phyloP scores from a whole-genome alignment of 2,329 filamentous ascomycete genomes.

The Malbranchea zuffiana region DNA sequence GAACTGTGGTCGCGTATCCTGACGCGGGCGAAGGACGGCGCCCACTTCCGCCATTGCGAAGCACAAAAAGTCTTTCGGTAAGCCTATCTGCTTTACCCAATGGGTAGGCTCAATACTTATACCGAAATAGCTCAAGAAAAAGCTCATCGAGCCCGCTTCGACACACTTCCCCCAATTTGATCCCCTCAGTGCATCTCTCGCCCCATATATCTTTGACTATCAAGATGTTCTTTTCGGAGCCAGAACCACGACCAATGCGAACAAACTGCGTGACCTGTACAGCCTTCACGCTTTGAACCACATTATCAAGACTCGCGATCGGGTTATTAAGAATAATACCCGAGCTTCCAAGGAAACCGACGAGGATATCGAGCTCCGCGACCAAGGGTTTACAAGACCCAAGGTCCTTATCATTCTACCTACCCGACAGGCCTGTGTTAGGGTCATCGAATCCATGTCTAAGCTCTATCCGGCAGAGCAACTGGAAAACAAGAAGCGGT shows the following conservation, averaged over 20 bases:
- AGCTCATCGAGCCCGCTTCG: conserved; percentile 47
- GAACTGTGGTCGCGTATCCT: conserved; percentile 23
- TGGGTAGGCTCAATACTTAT: neutral
- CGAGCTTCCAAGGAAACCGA: conserved; percentile 58
- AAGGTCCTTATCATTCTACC: conserved; percentile 87
- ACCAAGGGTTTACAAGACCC: conserved; percentile 90
- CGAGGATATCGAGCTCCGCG: conserved; percentile 62
- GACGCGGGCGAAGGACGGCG: conserved; percentile 18
- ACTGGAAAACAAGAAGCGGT: conserved; percentile 88
- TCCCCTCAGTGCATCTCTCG: conserved; percentile 52
- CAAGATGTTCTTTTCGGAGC: conserved; percentile 67
- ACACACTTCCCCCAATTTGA: conserved; percentile 50
- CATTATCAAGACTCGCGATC: conserved; percentile 82
- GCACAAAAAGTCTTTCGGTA: conserved; percentile 29
- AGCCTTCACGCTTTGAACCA: conserved; percentile 86
- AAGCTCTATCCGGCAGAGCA: conserved; percentile 71
- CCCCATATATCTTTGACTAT: conserved; percentile 68
- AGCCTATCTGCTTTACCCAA: neutral
- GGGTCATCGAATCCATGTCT: conserved; percentile 65
- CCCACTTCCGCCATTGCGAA: conserved; percentile 23
- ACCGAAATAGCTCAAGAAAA: conserved; percentile 53
- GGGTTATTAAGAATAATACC: conserved; percentile 84
- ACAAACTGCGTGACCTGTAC: conserved; percentile 57
- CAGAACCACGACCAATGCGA: conserved; percentile 57
- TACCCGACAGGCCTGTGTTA: conserved; percentile 74